These are phyloP conservation scores for Xylaria sp. DNA, from an alignment of 495 filamentous ascomycete genomes.

Conservation along the genomic window DNA sequence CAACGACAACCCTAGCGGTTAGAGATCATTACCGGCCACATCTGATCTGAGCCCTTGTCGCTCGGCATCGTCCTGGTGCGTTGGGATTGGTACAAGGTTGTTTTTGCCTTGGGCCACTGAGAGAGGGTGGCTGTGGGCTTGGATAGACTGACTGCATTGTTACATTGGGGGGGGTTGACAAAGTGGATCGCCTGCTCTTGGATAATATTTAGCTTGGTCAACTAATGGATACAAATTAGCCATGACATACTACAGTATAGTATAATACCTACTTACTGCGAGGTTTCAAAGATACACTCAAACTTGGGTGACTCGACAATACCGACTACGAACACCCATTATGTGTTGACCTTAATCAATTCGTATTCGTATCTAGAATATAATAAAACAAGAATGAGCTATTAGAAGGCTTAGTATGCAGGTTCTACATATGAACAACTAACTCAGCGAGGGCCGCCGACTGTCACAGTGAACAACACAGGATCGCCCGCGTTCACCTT, in stretches of 20 bases:
- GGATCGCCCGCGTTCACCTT: slow-evolving; percentile 68
- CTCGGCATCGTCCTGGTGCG: neutral
- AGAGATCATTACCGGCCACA: slow-evolving; percentile 17
- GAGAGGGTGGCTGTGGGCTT: neutral
- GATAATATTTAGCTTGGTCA: neutral
- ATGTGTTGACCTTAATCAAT: neutral
- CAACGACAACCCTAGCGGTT: slow-evolving; percentile 55
- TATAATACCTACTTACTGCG: neutral
- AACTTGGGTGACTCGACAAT: neutral
- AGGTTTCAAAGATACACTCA: neutral
- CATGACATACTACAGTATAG: too few relatives aligned
- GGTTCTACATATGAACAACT: neutral
- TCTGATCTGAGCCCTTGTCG: neutral
- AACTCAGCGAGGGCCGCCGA: slow-evolving; percentile 59
- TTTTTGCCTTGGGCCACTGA: neutral
- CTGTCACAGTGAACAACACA: slow-evolving; percentile 65
- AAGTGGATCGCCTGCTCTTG: neutral
- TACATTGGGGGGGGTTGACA: too few relatives aligned
- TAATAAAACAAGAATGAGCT: neutral
- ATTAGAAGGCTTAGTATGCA: neutral
- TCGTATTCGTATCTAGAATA: slow-evolving; percentile 3
- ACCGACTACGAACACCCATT: neutral
- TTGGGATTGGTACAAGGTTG: neutral
- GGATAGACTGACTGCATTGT: neutral
- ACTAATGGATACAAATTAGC: neutral